Evolutionary conservation across 306 rosid species (phyloP).

Genomic region (Hippophae gyantsensis): DNA sequence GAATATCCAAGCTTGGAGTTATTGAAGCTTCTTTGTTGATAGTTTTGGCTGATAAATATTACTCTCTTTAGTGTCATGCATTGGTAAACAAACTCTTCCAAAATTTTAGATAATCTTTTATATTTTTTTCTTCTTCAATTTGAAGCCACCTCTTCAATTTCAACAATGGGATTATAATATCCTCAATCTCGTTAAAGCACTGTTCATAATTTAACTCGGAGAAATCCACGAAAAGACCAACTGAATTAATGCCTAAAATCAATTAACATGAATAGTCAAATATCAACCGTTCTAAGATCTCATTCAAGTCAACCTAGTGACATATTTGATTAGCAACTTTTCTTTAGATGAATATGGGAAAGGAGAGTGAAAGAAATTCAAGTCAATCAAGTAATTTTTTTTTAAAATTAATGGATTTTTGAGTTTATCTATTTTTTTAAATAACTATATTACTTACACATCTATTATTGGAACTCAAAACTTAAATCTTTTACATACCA

Average conservation of each 20-base stretch:
- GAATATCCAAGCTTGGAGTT: constrained; percentile 16
- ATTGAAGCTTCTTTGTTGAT: neutral
- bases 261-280: constrained; percentile 19
- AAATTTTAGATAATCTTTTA: constrained; percentile 14
- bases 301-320: constrained; percentile 28
- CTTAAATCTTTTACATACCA: too few species aligned
- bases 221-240: constrained; percentile 11
- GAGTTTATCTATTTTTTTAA: too few species aligned
- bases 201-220: constrained; percentile 8
- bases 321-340: neutral
- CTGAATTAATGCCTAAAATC: constrained; percentile 28
- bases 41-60: neutral
- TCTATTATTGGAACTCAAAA: too few species aligned
- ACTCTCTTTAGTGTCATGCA: constrained; percentile 19
- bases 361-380: too few species aligned
- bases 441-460: too few species aligned
- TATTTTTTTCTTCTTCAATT: constrained; percentile 27
- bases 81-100: constrained; percentile 27
- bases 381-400: too few species aligned
- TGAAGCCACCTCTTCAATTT: constrained; percentile 30
- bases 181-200: constrained; percentile 16
- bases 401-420: too few species aligned
- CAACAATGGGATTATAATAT: constrained; percentile 24
- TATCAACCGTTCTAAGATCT: constrained; percentile 16
- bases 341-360: constrained; percentile 4